These are phyloP conservation scores for Blastomyces emzantsi DNA, from an alignment of 2,329 filamentous ascomycete species.

Conservation along the genomic window DNA sequence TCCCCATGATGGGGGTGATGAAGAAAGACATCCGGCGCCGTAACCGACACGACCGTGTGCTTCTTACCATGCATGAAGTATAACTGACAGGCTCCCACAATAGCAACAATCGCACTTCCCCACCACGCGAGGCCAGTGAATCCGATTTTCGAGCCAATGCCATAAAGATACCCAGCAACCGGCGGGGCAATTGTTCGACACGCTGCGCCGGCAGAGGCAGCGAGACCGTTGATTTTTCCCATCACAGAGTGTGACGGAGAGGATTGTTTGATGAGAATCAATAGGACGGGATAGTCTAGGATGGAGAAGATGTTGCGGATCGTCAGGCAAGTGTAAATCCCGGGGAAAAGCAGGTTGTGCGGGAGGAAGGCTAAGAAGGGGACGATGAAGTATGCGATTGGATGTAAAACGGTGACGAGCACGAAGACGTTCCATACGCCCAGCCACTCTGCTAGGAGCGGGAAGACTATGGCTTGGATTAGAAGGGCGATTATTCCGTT, in stretches of 20 bases:
- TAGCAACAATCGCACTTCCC: conserved; percentile 48
- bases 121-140: conserved; percentile 58
- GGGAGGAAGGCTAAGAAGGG: conserved; percentile 58
- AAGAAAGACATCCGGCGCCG: conserved; percentile 26
- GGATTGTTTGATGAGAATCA: conserved; percentile 66
- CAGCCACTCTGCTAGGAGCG: conserved; percentile 52
- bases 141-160: conserved; percentile 47
- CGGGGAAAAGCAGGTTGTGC: conserved; percentile 44
- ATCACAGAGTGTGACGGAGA: conserved; percentile 53
- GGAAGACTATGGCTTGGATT: conserved; percentile 64
- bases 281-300: conserved; percentile 56
- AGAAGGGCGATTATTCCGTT: conserved; percentile 64
- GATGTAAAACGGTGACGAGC: conserved; percentile 56
- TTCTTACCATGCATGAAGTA: conserved; percentile 47
- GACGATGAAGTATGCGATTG: conserved; percentile 58
- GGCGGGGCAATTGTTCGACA: conserved; percentile 62
- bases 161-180: conserved; percentile 58
- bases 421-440: conserved; percentile 61
- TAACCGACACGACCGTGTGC: conserved; percentile 32
- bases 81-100: conserved; percentile 48
- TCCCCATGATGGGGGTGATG: conserved; percentile 15
- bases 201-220: conserved; percentile 61
- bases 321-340: conserved; percentile 57
- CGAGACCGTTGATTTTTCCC: conserved; percentile 63
- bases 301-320: conserved; percentile 61